Base-by-base conservation (phyloP, 768 basidiomycete genomes). In the Mycena galopus region DNA sequence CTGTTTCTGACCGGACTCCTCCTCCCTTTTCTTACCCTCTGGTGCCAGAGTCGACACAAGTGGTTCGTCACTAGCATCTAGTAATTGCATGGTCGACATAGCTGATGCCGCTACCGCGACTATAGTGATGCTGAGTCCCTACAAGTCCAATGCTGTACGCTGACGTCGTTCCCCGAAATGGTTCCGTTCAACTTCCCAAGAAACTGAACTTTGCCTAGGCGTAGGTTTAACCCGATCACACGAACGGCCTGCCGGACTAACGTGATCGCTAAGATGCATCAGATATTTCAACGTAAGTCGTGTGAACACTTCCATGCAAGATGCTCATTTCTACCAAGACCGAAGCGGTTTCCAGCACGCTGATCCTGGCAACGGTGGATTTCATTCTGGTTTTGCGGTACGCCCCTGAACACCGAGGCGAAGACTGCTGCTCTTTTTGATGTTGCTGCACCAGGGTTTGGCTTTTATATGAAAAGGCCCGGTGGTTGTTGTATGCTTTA, bases 361-460 rank as follows among this genome's bases (percentile, higher is more conserved):
- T 73, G 21, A 63, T 73, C 29, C 68, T 73, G 12, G 73, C 73
- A 14, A 73, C 73, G 8, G 73, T 73, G 27, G 73, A 73, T 44
- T 57, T 73, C 4, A 67, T 73, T 19, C n/a, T 73, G 4, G 60
- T 73, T 0, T 44, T 73, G 37, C 30, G 73, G 73, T 73, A 55
- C 25, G 63, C 29, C 19, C 14, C 7, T 8, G 25, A 21, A 39
- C 39, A 39, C 14, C n/a, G n/a, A n/a, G n/a, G 10, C 51, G 4
- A 44, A 11, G n/a, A 8, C n/a, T 4, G 11, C 2, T 23, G 14
- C 23, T 21, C 61, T 58, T 17, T 3, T 1, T 5, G 29, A 23
- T 4, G 21, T 1, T n/a, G 44, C n/a, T 23, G 11, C 3, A 9
- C 32, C 50, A 73, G 68, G 25, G 73, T 73, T 1, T 73, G 73